Conservation (phyloP, 179 eudicot species). For the Amaranthus tricolor region DNA sequence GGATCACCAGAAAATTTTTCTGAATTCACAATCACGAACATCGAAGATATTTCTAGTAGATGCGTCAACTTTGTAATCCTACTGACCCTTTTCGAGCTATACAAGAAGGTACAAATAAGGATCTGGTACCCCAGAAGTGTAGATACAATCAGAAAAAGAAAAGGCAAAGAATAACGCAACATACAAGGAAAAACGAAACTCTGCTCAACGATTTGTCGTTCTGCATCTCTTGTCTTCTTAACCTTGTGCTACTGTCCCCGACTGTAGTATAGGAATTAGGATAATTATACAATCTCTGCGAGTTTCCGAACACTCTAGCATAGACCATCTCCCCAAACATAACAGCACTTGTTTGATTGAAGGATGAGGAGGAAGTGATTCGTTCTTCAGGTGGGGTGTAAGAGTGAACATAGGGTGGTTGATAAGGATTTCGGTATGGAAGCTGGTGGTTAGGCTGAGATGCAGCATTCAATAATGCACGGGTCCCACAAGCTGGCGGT, state of each 20-base stretch:
- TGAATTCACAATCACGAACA: no score
- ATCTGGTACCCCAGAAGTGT: constrained; percentile 5
- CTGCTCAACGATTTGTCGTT: constrained; percentile 65
- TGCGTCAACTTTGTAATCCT: background rate
- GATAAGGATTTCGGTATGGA: constrained; percentile 43
- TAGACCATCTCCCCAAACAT: constrained; percentile 79
- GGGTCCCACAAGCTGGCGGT: constrained; percentile 64
- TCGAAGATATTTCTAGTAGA: background rate
- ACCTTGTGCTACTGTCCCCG: constrained; percentile 44
- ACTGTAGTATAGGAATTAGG: constrained; percentile 52
- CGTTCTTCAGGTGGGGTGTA: constrained; percentile 27
- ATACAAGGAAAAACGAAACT: constrained; percentile 57
- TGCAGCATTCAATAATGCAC: constrained; percentile 36
- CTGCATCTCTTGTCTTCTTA: constrained; percentile 64
- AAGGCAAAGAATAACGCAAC: constrained; percentile 65
- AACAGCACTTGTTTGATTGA: constrained; percentile 34
- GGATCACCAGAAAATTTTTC: no score
- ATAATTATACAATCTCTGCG: constrained; percentile 37
- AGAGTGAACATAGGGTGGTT: constrained; percentile 19
- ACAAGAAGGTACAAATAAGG: constrained; percentile 21
- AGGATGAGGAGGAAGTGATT: constrained; percentile 30
- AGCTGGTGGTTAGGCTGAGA: constrained; percentile 39
- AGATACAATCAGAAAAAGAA: constrained; percentile 45
- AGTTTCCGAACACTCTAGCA: constrained; percentile 63
- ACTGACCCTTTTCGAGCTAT: background rate